Evolutionary conservation across 1,139 yeast genomes (phyloP), one percentile per base, ranked within the genome.

Genomic region (Pichia sp.): DNA sequence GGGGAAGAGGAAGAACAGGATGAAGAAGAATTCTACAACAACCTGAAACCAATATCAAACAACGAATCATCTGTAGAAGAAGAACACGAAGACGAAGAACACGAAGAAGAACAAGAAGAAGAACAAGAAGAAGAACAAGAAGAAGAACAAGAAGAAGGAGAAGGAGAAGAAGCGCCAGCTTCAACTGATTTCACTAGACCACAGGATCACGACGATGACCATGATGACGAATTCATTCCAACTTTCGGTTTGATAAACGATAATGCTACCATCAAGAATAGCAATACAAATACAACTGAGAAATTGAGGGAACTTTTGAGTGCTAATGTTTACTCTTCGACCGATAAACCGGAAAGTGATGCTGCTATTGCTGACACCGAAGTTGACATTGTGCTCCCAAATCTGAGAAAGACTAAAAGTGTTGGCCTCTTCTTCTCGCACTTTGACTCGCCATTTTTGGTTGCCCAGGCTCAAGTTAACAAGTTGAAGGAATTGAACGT

Each of bases 371-470:
- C 18, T 16, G 40, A 26, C 25, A 42, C 18, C 26, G 41, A 18
- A 5, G 36, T 16, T 34, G 50, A 47, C 9, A 22, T 22, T 3
- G 6, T 19, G 3, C 6, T 30, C 2, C 49, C 43, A n/a, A 21
- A 12, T 13, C n/a, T 47, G 4, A 50, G 43, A n/a, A 51, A 52
- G 10, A 62, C 59, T 40, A 63, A 63, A 37, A 60, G 60, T n/a
- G 62, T 72, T 48, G 91, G 93, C 0, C 72, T 91, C 34, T 91
- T 91, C 67, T 91, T 95, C 78, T 71, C 84, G 2, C 97, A 91
- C 65, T 73, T 75, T 12, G 87, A 86, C 30, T 90, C 97, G 0
- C 96, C 96, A 0, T 93, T 88, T 67, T 73, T 91, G 60, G 80
- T 79, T 49, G 83, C 96, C 0, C 98, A 90, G 68, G 75, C 96